Conservation (phyloP, 257 asterid species). For the Salvia hispanica region DNA sequence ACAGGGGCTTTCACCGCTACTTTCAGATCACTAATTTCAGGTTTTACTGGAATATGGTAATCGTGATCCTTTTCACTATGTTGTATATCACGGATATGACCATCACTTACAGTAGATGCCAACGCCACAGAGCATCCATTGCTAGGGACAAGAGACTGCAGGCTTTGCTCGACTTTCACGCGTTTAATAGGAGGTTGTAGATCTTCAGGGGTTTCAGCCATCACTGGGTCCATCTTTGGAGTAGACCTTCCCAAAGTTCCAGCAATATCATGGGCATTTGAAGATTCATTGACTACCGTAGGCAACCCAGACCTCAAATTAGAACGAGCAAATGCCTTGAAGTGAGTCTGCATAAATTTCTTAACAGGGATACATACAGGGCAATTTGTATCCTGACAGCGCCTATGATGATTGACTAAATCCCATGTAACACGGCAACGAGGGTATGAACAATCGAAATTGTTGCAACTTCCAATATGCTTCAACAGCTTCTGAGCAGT, state of each 20-base stretch:
- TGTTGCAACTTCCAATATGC: slow-evolving; percentile 65
- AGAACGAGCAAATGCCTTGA: slow-evolving; percentile 50
- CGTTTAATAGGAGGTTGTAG: slow-evolving; percentile 77
- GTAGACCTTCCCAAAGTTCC: slow-evolving; percentile 52
- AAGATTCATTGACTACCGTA: slow-evolving; percentile 47
- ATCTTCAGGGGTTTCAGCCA: slow-evolving; percentile 61
- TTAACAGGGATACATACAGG: slow-evolving; percentile 88
- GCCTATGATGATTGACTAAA: slow-evolving; percentile 59
- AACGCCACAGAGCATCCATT: slow-evolving; percentile 43
- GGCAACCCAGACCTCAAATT: slow-evolving; percentile 50
- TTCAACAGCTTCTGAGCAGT: slow-evolving; percentile 65
- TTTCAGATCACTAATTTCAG: slow-evolving; percentile 59
- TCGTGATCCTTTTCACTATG: slow-evolving; percentile 44
- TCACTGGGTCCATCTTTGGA: slow-evolving; percentile 38
- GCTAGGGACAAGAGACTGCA: slow-evolving; percentile 47
- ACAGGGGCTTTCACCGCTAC: slow-evolving; percentile 44
- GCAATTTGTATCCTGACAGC: slow-evolving; percentile 63
- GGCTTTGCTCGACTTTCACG: slow-evolving; percentile 61
- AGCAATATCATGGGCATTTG: slow-evolving; percentile 47
- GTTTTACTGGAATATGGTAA: slow-evolving; percentile 42
- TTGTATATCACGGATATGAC: slow-evolving; percentile 42
- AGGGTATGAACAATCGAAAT: slow-evolving; percentile 53
- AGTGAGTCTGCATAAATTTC: slow-evolving; percentile 49
- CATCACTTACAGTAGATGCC: slow-evolving; percentile 44
- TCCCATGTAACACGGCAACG: slow-evolving; percentile 62